These are phyloP conservation scores for Trichomonas tenax DNA, from an alignment of 208 protist species.

Conservation along the genomic window DNA sequence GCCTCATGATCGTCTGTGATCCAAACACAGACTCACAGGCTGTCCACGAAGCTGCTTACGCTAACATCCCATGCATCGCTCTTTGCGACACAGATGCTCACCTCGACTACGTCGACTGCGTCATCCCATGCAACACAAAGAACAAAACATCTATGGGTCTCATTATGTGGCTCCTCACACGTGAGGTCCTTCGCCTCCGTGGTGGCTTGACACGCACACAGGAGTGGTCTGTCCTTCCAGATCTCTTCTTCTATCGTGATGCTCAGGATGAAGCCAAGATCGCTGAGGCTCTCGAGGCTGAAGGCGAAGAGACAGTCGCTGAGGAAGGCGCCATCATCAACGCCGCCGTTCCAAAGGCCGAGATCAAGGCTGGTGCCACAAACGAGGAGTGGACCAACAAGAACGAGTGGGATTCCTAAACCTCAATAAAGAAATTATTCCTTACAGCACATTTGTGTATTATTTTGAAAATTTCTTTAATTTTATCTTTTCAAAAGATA, in stretches of 20 bases:
- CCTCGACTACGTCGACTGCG: conserved; percentile 82
- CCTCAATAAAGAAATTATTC: neutral
- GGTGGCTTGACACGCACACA: conserved; percentile 65
- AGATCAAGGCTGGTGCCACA: neutral
- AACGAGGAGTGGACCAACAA: neutral
- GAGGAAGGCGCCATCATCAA: neutral
- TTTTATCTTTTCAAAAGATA: too few species aligned
- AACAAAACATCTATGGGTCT: conserved; percentile 78
- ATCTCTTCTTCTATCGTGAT: conserved; percentile 97
- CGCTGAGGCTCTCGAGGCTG: neutral
- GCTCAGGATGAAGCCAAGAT: neutral
- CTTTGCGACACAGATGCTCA: conserved; percentile 92
- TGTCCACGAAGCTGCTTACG: conserved; percentile 82
- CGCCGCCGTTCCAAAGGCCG: neutral
- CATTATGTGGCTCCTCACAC: conserved; percentile 94
- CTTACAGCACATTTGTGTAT: too few species aligned
- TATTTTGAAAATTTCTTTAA: too few species aligned
- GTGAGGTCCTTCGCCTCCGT: conserved; percentile 85
- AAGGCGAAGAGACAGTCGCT: neutral
- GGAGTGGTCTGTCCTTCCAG: conserved; percentile 90
- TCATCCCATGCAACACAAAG: conserved; percentile 48
- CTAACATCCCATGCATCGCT: conserved; percentile 95
- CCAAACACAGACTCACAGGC: conserved; percentile 82
- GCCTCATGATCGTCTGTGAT: conserved; percentile 88
- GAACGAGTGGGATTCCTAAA: neutral